phyloP scores from a whole-genome alignment of 345 rosid species.

The Geranium rotundifolium region DNA sequence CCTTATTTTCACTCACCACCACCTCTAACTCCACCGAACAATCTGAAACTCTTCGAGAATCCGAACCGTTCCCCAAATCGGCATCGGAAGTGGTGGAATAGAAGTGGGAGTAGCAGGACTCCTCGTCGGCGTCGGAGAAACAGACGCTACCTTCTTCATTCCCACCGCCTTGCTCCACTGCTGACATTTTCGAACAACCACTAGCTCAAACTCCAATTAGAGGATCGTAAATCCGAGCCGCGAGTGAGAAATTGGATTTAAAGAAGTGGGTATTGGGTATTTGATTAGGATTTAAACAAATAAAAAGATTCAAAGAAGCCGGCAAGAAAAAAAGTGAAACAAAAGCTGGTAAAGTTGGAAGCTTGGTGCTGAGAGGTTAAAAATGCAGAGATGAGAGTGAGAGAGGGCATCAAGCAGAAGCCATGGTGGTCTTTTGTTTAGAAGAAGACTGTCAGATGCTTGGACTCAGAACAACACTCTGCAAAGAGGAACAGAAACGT shows the following conservation, averaged over 20 bases:
- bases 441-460: neutral
- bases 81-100: slow-evolving; percentile 54
- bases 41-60: slow-evolving; percentile 48
- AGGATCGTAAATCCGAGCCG: too few species aligned
- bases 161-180: slow-evolving; percentile 42
- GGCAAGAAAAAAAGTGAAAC: slow-evolving; percentile 12
- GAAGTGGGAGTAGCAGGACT: slow-evolving; percentile 70
- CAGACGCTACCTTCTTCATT: slow-evolving; percentile 19
- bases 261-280: slow-evolving; percentile 24
- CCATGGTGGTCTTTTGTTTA: neutral
- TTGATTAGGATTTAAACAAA: too few species aligned
- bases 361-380: neutral
- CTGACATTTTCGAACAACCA: slow-evolving; percentile 12
- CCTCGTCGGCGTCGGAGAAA: slow-evolving; percentile 83
- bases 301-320: too few species aligned
- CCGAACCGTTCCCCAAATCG: slow-evolving; percentile 19
- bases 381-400: too few species aligned
- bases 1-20: slow-evolving; percentile 13
- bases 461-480: neutral
- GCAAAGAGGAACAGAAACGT: neutral
- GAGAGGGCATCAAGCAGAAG: neutral
- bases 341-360: neutral
- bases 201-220: slow-evolving; percentile 5
- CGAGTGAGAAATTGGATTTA: slow-evolving; percentile 7
- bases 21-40: slow-evolving; percentile 49